These are phyloP conservation scores for Zychaea mexicana DNA, from an alignment of 371 early-diverging fungal species.

Conservation along the genomic window DNA sequence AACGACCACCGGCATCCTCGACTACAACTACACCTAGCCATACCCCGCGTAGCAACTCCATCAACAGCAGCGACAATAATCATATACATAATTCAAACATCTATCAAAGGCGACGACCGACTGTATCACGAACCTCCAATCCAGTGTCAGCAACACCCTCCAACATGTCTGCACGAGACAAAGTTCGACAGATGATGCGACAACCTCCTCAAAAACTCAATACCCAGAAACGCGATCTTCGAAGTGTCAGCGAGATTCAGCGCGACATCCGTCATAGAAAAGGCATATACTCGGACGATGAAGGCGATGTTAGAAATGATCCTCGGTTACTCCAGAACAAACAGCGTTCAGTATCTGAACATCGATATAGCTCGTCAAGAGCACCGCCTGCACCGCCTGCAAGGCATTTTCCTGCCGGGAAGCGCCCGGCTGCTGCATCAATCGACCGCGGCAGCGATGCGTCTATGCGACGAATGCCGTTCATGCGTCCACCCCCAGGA, in stretches of 20 bases:
- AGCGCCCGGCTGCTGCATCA: neutral
- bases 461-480: constrained; percentile 33
- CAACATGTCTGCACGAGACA: constrained; percentile 13
- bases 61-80: neutral
- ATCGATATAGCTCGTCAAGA: neutral
- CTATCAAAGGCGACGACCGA: constrained; percentile 2
- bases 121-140: neutral
- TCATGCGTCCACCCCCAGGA: constrained; percentile 19
- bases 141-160: neutral
- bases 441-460: neutral
- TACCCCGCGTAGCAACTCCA: neutral
- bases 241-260: constrained; percentile 40
- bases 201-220: constrained; percentile 22
- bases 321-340: constrained; percentile 19
- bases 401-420: neutral
- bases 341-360: constrained; percentile 12
- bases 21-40: neutral
- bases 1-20: neutral
- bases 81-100: neutral
- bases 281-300: constrained; percentile 40
- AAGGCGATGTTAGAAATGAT: constrained; percentile 18
- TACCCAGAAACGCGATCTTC: constrained; percentile 37
- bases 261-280: constrained; percentile 39
- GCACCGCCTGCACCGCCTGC: neutral
- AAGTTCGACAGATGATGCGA: constrained; percentile 12